These are phyloP conservation scores for Fragilaria crotonensis DNA, from an alignment of 108 stramenopile genomes.

Conservation along the genomic window DNA sequence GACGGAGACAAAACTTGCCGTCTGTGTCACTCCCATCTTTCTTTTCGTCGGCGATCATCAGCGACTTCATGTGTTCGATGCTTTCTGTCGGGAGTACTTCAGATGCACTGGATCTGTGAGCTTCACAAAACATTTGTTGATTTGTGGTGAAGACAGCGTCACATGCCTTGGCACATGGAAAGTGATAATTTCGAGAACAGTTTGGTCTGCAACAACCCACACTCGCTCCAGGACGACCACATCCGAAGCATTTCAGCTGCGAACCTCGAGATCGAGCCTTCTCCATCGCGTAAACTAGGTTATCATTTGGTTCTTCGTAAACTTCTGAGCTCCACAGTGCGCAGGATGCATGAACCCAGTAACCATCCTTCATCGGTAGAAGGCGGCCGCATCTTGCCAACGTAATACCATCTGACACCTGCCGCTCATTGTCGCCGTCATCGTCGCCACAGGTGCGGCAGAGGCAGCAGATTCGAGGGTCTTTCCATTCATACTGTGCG, in stretches of 20 bases:
- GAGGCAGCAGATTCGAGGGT: slow-evolving; percentile 48
- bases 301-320: slow-evolving; percentile 40
- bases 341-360: slow-evolving; percentile 55
- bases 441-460: slow-evolving; percentile 61
- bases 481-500: slow-evolving; percentile 34
- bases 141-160: slow-evolving; percentile 41
- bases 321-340: slow-evolving; percentile 67
- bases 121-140: slow-evolving; percentile 34
- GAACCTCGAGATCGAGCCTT: slow-evolving; percentile 52
- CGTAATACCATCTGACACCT: slow-evolving; percentile 9
- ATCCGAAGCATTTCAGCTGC: slow-evolving; percentile 62
- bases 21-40: slow-evolving; percentile 17
- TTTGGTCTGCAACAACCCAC: slow-evolving; percentile 43
- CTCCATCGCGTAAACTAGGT: slow-evolving; percentile 33
- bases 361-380: slow-evolving; percentile 44
- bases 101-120: slow-evolving; percentile 25
- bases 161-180: slow-evolving; percentile 49
- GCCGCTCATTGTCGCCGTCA: slow-evolving; percentile 22
- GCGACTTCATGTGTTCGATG: slow-evolving; percentile 46
- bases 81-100: slow-evolving; percentile 28
- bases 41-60: slow-evolving; percentile 39
- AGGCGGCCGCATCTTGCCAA: slow-evolving; percentile 40
- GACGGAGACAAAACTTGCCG: slow-evolving; percentile 24
- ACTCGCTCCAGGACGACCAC: slow-evolving; percentile 53
- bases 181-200: slow-evolving; percentile 54